phyloP scores from a whole-genome alignment of 805 yeast species.

The Wickerhamomyces queroliae region DNA sequence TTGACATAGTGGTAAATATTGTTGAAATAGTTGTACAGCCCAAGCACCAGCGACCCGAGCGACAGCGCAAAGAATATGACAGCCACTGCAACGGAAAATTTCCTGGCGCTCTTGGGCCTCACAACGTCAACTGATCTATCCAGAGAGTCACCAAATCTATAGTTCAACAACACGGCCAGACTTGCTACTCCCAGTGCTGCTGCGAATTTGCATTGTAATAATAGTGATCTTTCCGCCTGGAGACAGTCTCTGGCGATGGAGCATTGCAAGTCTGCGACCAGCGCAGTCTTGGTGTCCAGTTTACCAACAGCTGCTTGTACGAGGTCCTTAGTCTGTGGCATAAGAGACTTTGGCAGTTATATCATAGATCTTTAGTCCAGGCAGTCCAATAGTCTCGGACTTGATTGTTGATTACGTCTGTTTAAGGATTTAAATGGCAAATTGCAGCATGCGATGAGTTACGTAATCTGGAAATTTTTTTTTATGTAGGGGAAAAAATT shows the following conservation, averaged over 20 bases:
- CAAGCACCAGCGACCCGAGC: constrained; percentile 9
- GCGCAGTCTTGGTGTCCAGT: constrained; percentile 1
- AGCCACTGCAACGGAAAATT: constrained; percentile 10
- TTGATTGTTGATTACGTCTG: too few species aligned
- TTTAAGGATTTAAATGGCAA: too few species aligned
- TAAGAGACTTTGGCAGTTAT: neutral
- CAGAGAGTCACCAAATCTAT: constrained; percentile 5
- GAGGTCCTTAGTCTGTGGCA: neutral
- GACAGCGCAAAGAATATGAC: constrained; percentile 10
- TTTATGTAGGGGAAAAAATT: neutral
- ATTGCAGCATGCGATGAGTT: constrained; percentile 1
- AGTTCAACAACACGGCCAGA: constrained; percentile 16
- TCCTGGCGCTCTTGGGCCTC: constrained; percentile 1
- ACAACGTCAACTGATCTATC: neutral
- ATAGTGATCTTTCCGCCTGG: constrained; percentile 21
- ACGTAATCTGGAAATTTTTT: constrained; percentile 1
- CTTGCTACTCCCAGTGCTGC: constrained; percentile 13
- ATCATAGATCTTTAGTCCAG: neutral
- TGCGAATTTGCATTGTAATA: constrained; percentile 18
- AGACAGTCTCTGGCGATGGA: constrained; percentile 23
- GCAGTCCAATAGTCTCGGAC: neutral
- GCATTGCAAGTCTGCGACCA: constrained; percentile 8
- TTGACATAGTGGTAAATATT: constrained; percentile 12
- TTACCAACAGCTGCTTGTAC: neutral
- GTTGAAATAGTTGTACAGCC: constrained; percentile 16